Percentiles rank a stretch among this genome's conserved stretches.
Evolutionary conservation across 2,329 filamentous ascomycete species (phyloP).

Genomic region (Fragosphaeria purpurea): DNA sequence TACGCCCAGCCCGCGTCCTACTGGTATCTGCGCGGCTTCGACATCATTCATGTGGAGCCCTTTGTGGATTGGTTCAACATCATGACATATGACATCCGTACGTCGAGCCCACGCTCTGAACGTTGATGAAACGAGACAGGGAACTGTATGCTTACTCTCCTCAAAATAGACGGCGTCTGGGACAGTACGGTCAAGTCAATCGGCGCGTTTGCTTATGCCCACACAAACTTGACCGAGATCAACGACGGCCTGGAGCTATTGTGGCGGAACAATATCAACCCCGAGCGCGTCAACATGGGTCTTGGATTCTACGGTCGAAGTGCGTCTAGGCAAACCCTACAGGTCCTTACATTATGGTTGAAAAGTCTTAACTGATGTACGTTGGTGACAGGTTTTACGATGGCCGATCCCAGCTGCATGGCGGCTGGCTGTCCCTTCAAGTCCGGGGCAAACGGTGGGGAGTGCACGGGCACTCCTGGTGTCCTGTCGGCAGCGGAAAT

Average conservation of each 20-base stretch:
- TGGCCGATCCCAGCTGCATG: conserved; percentile 15
- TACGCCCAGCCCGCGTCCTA: conserved; percentile 7
- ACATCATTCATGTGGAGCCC: conserved; percentile 14
- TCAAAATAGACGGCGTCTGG: conserved; percentile 25
- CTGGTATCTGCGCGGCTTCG: conserved; percentile 14
- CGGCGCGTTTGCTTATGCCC: conserved; percentile 24
- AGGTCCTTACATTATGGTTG: too few species aligned
- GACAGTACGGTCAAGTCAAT: conserved; percentile 17
- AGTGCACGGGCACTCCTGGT: conserved; percentile 15
- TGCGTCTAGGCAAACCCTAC: too few species aligned
- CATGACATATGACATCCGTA: conserved; percentile 25
- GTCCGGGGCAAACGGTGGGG: conserved; percentile 11
- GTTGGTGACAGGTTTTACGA: conserved; percentile 7
- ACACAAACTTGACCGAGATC: conserved; percentile 39
- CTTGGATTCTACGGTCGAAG: conserved; percentile 31
- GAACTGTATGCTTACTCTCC: too few species aligned
- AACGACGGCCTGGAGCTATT: conserved; percentile 30
- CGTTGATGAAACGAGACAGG: too few species aligned
- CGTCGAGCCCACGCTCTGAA: too few species aligned
- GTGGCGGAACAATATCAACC: conserved; percentile 33
- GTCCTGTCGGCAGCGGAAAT: conserved; percentile 17
- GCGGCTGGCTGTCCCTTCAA: conserved; percentile 17
- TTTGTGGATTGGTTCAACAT: conserved; percentile 13
- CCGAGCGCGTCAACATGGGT: conserved; percentile 32
- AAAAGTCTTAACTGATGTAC: too few species aligned